Percentiles rank a stretch among this genome's conserved stretches.
Evolutionary conservation across 345 rosid species (phyloP).

Genomic region (Litchi chinensis): DNA sequence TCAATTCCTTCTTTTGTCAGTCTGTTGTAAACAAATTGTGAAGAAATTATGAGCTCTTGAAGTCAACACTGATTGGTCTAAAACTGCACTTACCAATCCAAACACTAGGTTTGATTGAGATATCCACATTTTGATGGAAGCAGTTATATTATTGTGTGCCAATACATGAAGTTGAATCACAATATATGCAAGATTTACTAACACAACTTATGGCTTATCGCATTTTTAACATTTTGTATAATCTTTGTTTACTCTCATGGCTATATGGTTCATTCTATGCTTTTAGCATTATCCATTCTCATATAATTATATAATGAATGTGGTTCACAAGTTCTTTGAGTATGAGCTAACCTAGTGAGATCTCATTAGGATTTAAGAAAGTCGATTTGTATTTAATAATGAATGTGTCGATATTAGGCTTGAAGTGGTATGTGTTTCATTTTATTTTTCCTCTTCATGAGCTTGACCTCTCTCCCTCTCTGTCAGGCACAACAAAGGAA

Average conservation of each 20-base stretch:
- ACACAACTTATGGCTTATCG: background rate
- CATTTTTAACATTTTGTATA: background rate
- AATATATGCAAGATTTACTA: background rate
- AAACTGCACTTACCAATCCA: background rate
- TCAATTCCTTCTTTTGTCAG: background rate
- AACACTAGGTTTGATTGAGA: conserved; percentile 2
- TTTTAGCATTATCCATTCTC: background rate
- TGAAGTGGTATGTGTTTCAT: background rate
- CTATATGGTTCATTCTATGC: background rate
- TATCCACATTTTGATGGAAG: background rate
- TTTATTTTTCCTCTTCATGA: conserved; percentile 2
- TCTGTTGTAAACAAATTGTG: background rate
- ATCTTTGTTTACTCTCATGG: background rate
- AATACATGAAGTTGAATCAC: background rate
- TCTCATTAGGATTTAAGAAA: background rate
- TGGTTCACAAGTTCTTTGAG: background rate
- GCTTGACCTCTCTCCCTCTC: conserved; percentile 8
- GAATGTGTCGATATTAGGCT: background rate
- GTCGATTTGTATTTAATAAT: background rate
- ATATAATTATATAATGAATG: background rate
- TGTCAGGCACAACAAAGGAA: conserved; percentile 73
- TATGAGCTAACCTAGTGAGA: background rate
- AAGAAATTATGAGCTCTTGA: background rate
- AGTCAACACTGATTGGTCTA: background rate
- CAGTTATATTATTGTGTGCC: background rate